A percentile compares a stretch with the other conserved stretches of the same genome.
phyloP scores from a whole-genome alignment of 2,329 filamentous ascomycete genomes.

The Orbilia brochopaga region DNA sequence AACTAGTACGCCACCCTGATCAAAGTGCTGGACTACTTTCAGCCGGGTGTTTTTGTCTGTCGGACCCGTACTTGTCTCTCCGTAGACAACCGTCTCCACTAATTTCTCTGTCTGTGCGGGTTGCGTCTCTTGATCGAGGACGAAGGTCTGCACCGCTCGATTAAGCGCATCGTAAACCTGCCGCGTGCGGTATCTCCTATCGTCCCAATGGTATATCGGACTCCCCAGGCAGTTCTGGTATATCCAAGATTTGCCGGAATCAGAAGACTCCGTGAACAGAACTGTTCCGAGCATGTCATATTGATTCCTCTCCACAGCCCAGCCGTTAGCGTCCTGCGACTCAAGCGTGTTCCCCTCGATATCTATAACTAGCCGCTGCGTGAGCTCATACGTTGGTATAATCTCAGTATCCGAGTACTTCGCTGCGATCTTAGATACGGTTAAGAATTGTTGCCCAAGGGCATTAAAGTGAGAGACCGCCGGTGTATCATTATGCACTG shows the following conservation, averaged over 20 bases:
- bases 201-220: neutral
- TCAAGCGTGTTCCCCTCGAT: slow-evolving; percentile 1
- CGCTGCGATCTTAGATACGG: slow-evolving; percentile 1
- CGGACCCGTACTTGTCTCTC: slow-evolving; percentile 10
- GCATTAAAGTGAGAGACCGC: slow-evolving; percentile 19
- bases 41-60: slow-evolving; percentile 13
- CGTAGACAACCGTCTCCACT: slow-evolving; percentile 9
- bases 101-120: slow-evolving; percentile 2
- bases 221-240: slow-evolving; percentile 5
- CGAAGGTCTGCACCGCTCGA: neutral
- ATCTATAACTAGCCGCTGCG: neutral
- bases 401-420: slow-evolving; percentile 3
- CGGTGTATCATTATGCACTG: slow-evolving; percentile 23
- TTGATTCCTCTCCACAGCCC: neutral
- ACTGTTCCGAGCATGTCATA: slow-evolving; percentile 12
- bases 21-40: slow-evolving; percentile 8
- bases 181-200: neutral
- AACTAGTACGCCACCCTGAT: slow-evolving; percentile 25
- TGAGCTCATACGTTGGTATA: slow-evolving; percentile 4
- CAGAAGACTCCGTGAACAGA: neutral
- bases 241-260: neutral
- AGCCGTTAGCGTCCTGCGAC: neutral
- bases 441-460: slow-evolving; percentile 11
- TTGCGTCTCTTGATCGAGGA: neutral
- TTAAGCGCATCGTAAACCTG: slow-evolving; percentile 4